Evolutionary conservation across 2,329 filamentous ascomycete genomes (phyloP).

Genomic region (Volutella citrinella): DNA sequence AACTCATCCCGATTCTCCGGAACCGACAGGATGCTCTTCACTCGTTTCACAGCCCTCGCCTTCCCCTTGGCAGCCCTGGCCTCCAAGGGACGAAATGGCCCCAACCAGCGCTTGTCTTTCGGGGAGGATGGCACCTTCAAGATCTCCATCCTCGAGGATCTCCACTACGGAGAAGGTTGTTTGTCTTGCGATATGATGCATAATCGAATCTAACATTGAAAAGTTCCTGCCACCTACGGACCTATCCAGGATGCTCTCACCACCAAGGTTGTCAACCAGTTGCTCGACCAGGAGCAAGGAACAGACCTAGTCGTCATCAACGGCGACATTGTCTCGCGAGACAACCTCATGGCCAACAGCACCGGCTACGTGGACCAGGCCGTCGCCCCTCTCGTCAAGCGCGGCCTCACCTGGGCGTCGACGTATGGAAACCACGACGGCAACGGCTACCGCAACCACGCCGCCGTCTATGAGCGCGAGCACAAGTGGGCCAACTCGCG

Average conservation of each 20-base stretch:
- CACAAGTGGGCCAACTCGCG: conserved; percentile 34
- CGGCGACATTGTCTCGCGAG: conserved; percentile 67
- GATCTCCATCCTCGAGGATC: conserved; percentile 62
- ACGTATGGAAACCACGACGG: conserved; percentile 72
- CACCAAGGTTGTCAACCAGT: conserved; percentile 2
- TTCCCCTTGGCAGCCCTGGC: too few relatives aligned
- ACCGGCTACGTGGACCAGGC: conserved; percentile 58
- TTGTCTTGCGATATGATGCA: background rate
- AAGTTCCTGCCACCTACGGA: conserved; percentile 10
- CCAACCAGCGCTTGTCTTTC: conserved; percentile 29
- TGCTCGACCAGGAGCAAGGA: conserved; percentile 5
- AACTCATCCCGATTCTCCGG: too few relatives aligned
- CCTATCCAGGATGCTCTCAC: conserved; percentile 13
- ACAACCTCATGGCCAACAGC: conserved; percentile 52
- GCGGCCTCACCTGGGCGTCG: conserved; percentile 59
- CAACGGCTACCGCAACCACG: conserved; percentile 53
- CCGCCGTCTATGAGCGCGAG: conserved; percentile 41
- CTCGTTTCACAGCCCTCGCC: too few relatives aligned
- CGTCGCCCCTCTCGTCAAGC: conserved; percentile 54
- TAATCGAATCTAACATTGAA: background rate
- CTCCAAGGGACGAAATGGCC: too few relatives aligned
- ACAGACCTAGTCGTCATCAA: conserved; percentile 63
- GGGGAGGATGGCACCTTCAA: conserved; percentile 45
- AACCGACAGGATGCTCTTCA: too few relatives aligned
- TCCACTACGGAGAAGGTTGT: conserved; percentile 69